phyloP scores from a whole-genome alignment of 2,329 filamentous ascomycete genomes.

The Fusarium torreyae region DNA sequence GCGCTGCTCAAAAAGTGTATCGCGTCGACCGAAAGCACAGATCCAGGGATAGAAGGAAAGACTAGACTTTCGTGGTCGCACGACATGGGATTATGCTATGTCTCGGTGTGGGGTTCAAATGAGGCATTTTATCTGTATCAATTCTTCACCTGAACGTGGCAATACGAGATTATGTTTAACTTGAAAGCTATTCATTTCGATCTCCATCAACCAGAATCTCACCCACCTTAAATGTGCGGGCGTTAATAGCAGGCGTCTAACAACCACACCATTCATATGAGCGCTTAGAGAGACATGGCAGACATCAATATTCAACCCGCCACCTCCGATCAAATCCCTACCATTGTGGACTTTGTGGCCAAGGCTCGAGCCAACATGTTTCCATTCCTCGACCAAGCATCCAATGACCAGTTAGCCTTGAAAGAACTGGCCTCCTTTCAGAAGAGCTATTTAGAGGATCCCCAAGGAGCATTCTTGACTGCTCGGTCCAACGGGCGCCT shows the following conservation, averaged over 20 bases:
- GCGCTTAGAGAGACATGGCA: constrained; percentile 1
- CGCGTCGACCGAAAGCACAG: not conserved
- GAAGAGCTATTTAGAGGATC: constrained; percentile 43
- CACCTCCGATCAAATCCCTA: constrained; percentile 39
- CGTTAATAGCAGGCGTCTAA: not conserved
- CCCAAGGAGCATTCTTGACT: constrained; percentile 42
- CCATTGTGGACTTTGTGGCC: constrained; percentile 44
- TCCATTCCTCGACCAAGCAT: constrained; percentile 44
- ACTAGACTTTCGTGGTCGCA: not conserved
- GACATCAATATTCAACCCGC: constrained; percentile 30
- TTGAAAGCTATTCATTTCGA: not conserved
- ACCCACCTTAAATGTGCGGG: not conserved
- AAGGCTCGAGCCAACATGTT: constrained; percentile 50
- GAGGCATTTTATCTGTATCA: not conserved
- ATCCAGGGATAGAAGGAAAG: not conserved
- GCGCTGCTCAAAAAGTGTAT: not conserved
- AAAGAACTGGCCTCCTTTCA: constrained; percentile 44
- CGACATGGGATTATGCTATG: not conserved
- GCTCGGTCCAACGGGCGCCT: constrained; percentile 34
- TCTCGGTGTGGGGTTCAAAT: not conserved
- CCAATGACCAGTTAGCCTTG: constrained; percentile 29
- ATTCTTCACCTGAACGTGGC: too few species aligned
- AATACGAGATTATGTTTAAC: not conserved
- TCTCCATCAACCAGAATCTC: not conserved
- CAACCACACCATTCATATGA: not conserved